phyloP scores from a whole-genome alignment of 1,284 basidiomycete genomes.

The Cryptococcus wingfieldii region DNA sequence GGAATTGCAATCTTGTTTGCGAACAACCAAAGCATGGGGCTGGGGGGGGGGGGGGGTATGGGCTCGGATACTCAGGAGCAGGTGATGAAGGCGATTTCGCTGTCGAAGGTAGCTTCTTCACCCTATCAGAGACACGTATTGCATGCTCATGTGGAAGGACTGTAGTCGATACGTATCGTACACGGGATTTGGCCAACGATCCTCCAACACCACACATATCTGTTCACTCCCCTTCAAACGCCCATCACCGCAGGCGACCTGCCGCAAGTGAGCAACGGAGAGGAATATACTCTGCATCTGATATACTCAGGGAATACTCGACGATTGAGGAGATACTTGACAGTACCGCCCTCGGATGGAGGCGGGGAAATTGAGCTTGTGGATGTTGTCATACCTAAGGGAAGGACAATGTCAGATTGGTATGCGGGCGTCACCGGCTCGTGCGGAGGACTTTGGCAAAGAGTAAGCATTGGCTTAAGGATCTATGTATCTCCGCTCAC shows the following conservation, averaged over 20 bases:
- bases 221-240: constrained; percentile 37
- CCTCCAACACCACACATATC: constrained; percentile 44
- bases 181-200: constrained; percentile 33
- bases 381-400: constrained; percentile 16
- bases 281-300: constrained; percentile 22
- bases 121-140: background rate
- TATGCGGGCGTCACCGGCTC: constrained; percentile 30
- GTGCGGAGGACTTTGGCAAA: constrained; percentile 34
- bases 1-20: constrained; percentile 35
- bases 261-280: constrained; percentile 32
- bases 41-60: constrained; percentile 37
- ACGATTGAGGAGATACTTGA: constrained; percentile 17
- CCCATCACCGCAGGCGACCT: constrained; percentile 35
- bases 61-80: constrained; percentile 39
- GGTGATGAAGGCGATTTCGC: constrained; percentile 36
- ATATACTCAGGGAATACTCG: constrained; percentile 12
- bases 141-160: background rate
- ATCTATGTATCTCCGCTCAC: no score
- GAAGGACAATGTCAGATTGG: constrained; percentile 14
- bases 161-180: constrained; percentile 25
- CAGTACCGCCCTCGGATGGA: constrained; percentile 5
- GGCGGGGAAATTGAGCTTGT: constrained; percentile 14
- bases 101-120: constrained; percentile 33
- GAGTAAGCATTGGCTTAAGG: constrained; percentile 8
- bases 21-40: constrained; percentile 17